Evolutionary conservation across 2,329 filamentous ascomycete species (phyloP).

Genomic region (Fusarium denticulatum): DNA sequence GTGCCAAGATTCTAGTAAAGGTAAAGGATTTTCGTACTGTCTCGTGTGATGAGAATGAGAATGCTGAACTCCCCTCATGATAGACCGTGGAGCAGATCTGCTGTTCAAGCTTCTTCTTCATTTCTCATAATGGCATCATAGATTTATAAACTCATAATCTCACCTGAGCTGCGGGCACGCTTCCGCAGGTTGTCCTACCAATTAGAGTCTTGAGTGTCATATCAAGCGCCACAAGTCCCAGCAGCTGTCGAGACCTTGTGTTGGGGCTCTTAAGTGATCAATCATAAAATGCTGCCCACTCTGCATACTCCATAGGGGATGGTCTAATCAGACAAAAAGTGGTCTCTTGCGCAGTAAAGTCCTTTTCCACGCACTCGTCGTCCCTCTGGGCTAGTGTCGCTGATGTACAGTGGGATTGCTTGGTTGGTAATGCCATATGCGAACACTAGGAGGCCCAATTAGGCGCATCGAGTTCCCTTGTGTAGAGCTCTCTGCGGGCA

Average conservation of each 20-base stretch:
- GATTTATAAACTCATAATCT: conserved; percentile 30
- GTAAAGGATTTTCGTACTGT: conserved; percentile 2
- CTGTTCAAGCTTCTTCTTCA: conserved; percentile 13
- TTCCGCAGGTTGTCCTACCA: not conserved
- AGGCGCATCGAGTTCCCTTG: not conserved
- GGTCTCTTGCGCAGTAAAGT: conserved; percentile 13
- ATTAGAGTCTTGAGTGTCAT: conserved; percentile 22
- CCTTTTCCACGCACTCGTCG: conserved; percentile 12
- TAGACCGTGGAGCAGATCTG: conserved; percentile 1
- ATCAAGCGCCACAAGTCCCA: conserved; percentile 24
- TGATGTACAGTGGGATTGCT: conserved; percentile 21
- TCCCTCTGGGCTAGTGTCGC: conserved; percentile 16
- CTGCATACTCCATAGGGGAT: conserved; percentile 4
- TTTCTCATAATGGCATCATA: conserved; percentile 28
- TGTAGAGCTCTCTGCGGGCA: not conserved
- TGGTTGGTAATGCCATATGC: not conserved
- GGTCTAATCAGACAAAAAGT: conserved; percentile 41
- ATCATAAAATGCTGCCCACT: conserved; percentile 30
- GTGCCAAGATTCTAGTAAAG: conserved; percentile 10
- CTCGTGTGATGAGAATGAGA: conserved; percentile 4
- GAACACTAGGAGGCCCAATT: not conserved
- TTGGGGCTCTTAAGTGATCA: conserved; percentile 27
- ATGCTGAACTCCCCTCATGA: not conserved
- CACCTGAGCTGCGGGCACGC: conserved; percentile 16
- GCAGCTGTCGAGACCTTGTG: conserved; percentile 15